phyloP scores from a whole-genome alignment of 2,329 filamentous ascomycete species.

The Acrocalymma vagum region DNA sequence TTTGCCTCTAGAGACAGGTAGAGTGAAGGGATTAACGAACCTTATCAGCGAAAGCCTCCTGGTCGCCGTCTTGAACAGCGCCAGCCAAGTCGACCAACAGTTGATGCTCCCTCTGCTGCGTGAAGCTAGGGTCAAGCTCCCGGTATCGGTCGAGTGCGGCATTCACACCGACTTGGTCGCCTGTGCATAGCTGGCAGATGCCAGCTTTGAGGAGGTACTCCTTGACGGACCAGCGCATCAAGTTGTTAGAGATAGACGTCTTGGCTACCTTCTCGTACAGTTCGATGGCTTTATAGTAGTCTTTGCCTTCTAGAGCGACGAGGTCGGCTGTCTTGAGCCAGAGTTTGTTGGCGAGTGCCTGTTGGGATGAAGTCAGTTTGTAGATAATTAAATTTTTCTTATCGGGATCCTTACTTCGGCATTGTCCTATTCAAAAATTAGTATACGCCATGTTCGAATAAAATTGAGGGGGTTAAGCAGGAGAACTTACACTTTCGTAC shows the following conservation, averaged over 20 bases:
- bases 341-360: slow-evolving; percentile 85
- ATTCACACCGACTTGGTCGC: slow-evolving; percentile 79
- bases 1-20: slow-evolving; percentile 30
- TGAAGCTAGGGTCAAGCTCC: slow-evolving; percentile 72
- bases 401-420: slow-evolving; percentile 37
- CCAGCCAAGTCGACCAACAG: slow-evolving; percentile 79
- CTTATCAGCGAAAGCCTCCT: slow-evolving; percentile 85
- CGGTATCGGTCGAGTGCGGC: slow-evolving; percentile 84
- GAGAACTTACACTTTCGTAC: slow-evolving; percentile 70
- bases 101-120: slow-evolving; percentile 80
- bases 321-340: slow-evolving; percentile 93
- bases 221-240: slow-evolving; percentile 73
- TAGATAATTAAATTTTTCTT: too few species aligned
- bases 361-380: slow-evolving; percentile 28
- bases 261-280: slow-evolving; percentile 83
- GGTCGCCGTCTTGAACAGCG: slow-evolving; percentile 78
- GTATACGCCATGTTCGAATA: slow-evolving; percentile 4
- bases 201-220: slow-evolving; percentile 95
- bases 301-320: slow-evolving; percentile 81
- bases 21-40: slow-evolving; percentile 65
- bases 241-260: slow-evolving; percentile 82
- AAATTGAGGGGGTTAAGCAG: neutral
- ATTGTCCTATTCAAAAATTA: slow-evolving; percentile 41
- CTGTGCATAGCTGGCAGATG: slow-evolving; percentile 83
- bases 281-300: slow-evolving; percentile 60